Conservation (phyloP, 768 basidiomycete species). For the Trametes cinnabarina region DNA sequence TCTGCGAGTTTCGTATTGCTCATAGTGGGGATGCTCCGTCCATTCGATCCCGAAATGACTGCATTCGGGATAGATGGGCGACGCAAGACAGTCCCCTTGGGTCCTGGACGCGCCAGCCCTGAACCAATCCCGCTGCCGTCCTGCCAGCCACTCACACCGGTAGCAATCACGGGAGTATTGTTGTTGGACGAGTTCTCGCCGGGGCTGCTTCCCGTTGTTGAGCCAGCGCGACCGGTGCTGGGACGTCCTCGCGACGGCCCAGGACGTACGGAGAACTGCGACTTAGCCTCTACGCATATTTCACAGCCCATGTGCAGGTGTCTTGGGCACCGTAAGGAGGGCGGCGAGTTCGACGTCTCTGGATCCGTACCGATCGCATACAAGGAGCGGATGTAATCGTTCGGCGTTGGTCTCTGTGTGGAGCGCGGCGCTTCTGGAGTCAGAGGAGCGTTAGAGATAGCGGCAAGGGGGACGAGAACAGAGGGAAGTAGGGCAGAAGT, state of each 20-base stretch:
- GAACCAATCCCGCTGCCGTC: slow-evolving; percentile 74
- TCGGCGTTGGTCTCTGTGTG: slow-evolving; percentile 23
- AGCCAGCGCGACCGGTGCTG: slow-evolving; percentile 18
- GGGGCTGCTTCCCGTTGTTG: slow-evolving; percentile 26
- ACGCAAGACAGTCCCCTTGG: slow-evolving; percentile 57
- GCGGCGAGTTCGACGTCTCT: slow-evolving; percentile 58
- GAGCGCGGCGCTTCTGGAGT: slow-evolving; percentile 1
- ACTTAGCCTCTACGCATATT: slow-evolving; percentile 69
- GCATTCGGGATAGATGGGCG: slow-evolving; percentile 35
- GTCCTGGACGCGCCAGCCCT: slow-evolving; percentile 58
- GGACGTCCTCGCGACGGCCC: slow-evolving; percentile 12
- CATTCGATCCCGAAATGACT: slow-evolving; percentile 13
- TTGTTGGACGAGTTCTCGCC: slow-evolving; percentile 16
- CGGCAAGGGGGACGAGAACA: slow-evolving; percentile 29
- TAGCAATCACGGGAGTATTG: slow-evolving; percentile 30
- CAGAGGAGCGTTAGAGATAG: slow-evolving; percentile 12
- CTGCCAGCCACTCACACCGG: slow-evolving; percentile 69
- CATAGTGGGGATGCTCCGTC: slow-evolving; percentile 37
- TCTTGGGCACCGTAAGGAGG: slow-evolving; percentile 64
- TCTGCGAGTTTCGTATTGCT: slow-evolving; percentile 66
- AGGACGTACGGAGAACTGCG: slow-evolving; percentile 11
- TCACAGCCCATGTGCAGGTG: slow-evolving; percentile 73
- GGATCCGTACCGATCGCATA: slow-evolving; percentile 65
- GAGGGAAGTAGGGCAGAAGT: slow-evolving; percentile 29
- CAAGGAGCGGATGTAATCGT: slow-evolving; percentile 44